These are phyloP conservation scores for Malus hybrid DNA, from an alignment of 331 rosid genomes.

Conservation along the genomic window DNA sequence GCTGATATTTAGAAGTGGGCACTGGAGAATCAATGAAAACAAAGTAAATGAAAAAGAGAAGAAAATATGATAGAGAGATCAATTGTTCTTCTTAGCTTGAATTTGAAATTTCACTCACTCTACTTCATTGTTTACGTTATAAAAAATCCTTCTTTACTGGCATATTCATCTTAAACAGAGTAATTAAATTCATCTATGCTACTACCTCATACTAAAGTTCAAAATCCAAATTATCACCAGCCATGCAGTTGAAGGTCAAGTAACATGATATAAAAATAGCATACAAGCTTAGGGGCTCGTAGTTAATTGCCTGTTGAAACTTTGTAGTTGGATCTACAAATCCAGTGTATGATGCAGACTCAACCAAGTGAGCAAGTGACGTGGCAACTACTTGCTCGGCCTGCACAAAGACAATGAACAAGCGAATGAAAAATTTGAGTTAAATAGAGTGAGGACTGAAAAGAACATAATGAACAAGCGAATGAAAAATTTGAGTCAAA, in stretches of 20 bases:
- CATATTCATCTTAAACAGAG: not conserved
- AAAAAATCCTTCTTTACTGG: not conserved
- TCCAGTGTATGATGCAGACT: constrained; percentile 33
- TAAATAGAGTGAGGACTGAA: not conserved
- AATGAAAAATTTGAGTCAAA: not conserved
- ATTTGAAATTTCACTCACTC: not conserved
- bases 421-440: not conserved
- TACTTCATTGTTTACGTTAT: not conserved
- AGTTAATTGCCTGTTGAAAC: constrained; percentile 66
- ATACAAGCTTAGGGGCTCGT: not conserved
- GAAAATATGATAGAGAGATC: not conserved
- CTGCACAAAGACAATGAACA: constrained; percentile 36
- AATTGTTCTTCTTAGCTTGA: not conserved
- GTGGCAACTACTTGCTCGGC: constrained; percentile 71
- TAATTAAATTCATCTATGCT: not conserved
- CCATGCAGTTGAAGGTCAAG: not conserved
- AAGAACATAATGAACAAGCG: constrained; percentile 6
- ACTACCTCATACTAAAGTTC: not conserved
- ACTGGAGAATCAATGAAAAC: constrained; percentile 36
- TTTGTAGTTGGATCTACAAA: constrained; percentile 33
- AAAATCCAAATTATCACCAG: not conserved
- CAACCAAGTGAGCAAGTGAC: constrained; percentile 62
- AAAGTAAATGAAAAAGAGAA: not conserved
- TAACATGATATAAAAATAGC: not conserved
- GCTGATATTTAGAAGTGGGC: constrained; percentile 87